Percentiles rank a stretch among this genome's conserved stretches.
Conservation (phyloP, 2,329 filamentous ascomycete species). For the Fusarium secorum region DNA sequence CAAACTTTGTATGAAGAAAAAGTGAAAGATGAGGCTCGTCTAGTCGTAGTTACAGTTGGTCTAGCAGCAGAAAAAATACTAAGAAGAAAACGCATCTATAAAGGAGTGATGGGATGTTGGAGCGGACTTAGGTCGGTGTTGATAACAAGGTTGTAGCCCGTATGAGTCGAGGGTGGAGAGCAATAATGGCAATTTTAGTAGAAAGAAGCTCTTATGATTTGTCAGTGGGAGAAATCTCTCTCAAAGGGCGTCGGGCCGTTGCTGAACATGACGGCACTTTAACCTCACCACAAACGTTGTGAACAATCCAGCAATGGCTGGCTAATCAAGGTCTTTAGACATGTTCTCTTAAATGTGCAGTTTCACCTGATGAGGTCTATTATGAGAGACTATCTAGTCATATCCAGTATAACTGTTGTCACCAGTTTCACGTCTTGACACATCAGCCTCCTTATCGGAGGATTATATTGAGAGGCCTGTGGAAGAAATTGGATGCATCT, state of each 20-base stretch:
- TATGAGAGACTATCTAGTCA: background rate
- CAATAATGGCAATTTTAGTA: constrained; percentile 13
- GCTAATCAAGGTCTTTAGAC: background rate
- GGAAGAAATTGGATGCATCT: background rate
- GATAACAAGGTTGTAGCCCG: constrained; percentile 13
- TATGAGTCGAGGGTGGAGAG: constrained; percentile 36
- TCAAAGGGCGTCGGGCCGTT: constrained; percentile 26
- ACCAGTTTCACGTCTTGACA: background rate
- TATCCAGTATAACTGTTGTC: background rate
- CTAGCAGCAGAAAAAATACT: constrained; percentile 22
- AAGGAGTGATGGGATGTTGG: background rate
- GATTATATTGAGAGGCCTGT: background rate
- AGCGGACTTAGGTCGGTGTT: constrained; percentile 3
- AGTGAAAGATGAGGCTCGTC: constrained; percentile 10
- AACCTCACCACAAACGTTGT: constrained; percentile 22
- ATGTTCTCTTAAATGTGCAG: background rate
- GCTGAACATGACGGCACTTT: constrained; percentile 17
- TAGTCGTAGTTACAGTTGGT: constrained; percentile 21
- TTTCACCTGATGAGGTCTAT: background rate
- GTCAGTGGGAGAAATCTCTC: constrained; percentile 34
- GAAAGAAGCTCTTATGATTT: constrained; percentile 31
- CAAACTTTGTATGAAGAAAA: constrained; percentile 5
- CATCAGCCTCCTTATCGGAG: background rate
- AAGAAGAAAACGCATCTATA: constrained; percentile 36
- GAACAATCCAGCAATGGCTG: background rate